Evolutionary conservation across 1,139 yeast species (phyloP).

Genomic region (Suhomyces atakaporum): DNA sequence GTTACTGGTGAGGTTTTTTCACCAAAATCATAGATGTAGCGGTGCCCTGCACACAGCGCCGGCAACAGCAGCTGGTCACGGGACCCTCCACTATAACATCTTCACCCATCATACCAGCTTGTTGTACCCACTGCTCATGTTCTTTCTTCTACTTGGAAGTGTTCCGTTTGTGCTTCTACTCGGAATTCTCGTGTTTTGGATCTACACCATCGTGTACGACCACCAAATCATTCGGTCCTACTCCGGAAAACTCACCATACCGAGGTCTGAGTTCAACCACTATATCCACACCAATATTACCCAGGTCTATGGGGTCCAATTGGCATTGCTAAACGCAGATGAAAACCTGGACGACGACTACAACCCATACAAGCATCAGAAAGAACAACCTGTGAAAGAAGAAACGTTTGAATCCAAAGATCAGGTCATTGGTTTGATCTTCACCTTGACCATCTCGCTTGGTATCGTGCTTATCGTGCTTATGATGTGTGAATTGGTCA

Average conservation of each 20-base stretch:
- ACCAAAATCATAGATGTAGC: not conserved
- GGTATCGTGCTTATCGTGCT: slow-evolving; percentile 37
- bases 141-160: slow-evolving; percentile 12
- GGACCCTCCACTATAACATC: not conserved
- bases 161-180: slow-evolving; percentile 19
- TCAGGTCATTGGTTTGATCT: slow-evolving; percentile 27
- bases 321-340: slow-evolving; percentile 23
- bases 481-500: slow-evolving; percentile 43
- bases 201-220: slow-evolving; percentile 26
- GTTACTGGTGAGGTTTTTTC: too few species aligned
- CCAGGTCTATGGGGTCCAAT: slow-evolving; percentile 16
- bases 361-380: slow-evolving; percentile 23
- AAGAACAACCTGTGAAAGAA: not conserved
- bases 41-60: too few species aligned
- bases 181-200: slow-evolving; percentile 22
- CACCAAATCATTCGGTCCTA: slow-evolving; percentile 29
- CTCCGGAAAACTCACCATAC: slow-evolving; percentile 19
- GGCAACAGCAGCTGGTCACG: not conserved
- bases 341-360: slow-evolving; percentile 20
- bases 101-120: not conserved
- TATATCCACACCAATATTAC: slow-evolving; percentile 9
- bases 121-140: slow-evolving; percentile 1
- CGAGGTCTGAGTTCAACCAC: slow-evolving; percentile 24
- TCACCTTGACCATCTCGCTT: slow-evolving; percentile 33
- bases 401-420: slow-evolving; percentile 6